A percentile compares a stretch with the other conserved stretches of the same genome.
phyloP scores from a whole-genome alignment of 495 filamentous ascomycete species.

The Usnea hakonensis region DNA sequence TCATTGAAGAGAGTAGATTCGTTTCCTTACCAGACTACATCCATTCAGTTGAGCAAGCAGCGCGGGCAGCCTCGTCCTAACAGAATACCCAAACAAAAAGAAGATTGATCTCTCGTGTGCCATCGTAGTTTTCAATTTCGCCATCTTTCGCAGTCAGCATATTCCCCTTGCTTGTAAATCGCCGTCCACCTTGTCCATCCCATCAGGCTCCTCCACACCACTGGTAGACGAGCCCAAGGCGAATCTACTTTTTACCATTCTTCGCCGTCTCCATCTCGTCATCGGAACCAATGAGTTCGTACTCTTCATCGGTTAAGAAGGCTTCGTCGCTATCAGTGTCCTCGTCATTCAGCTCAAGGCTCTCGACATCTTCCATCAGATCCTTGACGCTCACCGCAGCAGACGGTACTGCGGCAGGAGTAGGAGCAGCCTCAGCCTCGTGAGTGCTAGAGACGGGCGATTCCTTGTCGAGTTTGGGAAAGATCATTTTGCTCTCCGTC shows the following conservation, averaged over 20 bases:
- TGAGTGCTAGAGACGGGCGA: slow-evolving; percentile 76
- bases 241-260: slow-evolving; percentile 22
- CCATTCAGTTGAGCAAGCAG: slow-evolving; percentile 6
- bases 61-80: slow-evolving; percentile 4
- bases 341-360: slow-evolving; percentile 50
- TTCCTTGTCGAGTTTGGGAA: slow-evolving; percentile 94
- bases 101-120: neutral
- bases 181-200: neutral
- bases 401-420: slow-evolving; percentile 22
- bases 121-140: slow-evolving; percentile 11
- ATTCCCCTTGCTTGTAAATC: neutral
- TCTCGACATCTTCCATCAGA: slow-evolving; percentile 60
- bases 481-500: slow-evolving; percentile 73
- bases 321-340: slow-evolving; percentile 49
- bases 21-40: slow-evolving; percentile 11
- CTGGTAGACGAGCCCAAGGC: neutral
- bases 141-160: slow-evolving; percentile 1
- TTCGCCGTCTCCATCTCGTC: slow-evolving; percentile 60
- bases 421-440: slow-evolving; percentile 38
- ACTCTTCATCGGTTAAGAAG: slow-evolving; percentile 95
- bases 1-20: slow-evolving; percentile 6
- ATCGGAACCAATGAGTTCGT: slow-evolving; percentile 91
- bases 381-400: slow-evolving; percentile 43
- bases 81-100: slow-evolving; percentile 2
- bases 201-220: neutral